A percentile compares a stretch with the other conserved stretches of the same genome.
Evolutionary conservation across 805 yeast genomes (phyloP).

Genomic region (Wickerhamomyces kurtzmanii): DNA sequence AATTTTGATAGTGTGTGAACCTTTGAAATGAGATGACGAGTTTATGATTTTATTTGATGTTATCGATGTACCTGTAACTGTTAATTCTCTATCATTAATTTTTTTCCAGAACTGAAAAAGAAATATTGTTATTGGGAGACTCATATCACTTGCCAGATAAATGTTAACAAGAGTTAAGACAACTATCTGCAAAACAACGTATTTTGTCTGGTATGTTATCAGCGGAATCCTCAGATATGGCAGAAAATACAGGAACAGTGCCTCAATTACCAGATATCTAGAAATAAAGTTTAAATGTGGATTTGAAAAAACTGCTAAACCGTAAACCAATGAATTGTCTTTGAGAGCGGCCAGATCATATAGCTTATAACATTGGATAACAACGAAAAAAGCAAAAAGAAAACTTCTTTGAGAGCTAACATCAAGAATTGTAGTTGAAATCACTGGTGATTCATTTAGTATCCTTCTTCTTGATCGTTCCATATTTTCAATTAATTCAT

Average conservation of each 20-base stretch:
- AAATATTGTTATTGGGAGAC: conserved; percentile 33
- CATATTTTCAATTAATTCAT: too few relatives aligned
- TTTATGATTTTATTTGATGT: conserved; percentile 15
- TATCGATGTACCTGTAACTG: conserved; percentile 39
- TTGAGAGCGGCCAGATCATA: conserved; percentile 60
- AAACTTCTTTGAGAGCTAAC: conserved; percentile 69
- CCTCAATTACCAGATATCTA: conserved; percentile 69
- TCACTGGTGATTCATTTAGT: conserved; percentile 29
- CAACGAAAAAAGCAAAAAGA: conserved; percentile 51
- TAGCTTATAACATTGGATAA: conserved; percentile 81
- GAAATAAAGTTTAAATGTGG: conserved; percentile 50
- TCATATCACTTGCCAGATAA: conserved; percentile 39
- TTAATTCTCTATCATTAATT: conserved; percentile 34
- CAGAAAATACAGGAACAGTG: conserved; percentile 55
- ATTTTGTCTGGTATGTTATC: conserved; percentile 51
- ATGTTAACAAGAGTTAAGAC: conserved; percentile 40
- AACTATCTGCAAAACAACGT: conserved; percentile 38
- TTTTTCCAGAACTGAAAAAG: conserved; percentile 33
- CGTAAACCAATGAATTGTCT: conserved; percentile 24
- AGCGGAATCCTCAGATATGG: conserved; percentile 73
- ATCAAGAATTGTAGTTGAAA: conserved; percentile 61
- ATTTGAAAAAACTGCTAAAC: conserved; percentile 26
- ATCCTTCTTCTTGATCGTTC: conserved; percentile 20
- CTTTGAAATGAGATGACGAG: conserved; percentile 55
- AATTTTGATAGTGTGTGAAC: conserved; percentile 77